A percentile compares a stretch with the other conserved stretches of the same genome.
Evolutionary conservation across 2,329 filamentous ascomycete genomes (phyloP).

Genomic region (Monosporascus sp.): DNA sequence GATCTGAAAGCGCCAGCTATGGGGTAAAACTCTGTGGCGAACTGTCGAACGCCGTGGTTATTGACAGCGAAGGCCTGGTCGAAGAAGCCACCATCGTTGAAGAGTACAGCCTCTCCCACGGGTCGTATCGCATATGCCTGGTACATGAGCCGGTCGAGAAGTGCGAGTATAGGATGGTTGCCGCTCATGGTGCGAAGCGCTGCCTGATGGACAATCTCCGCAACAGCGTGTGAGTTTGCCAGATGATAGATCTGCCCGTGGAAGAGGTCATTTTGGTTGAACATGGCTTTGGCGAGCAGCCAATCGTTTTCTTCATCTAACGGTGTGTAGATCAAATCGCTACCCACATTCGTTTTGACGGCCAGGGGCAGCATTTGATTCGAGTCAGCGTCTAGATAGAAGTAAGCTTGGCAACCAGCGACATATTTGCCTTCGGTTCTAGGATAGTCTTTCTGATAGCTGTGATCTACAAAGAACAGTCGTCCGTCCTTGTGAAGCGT

Average conservation of each 20-base stretch:
- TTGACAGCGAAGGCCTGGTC: constrained; percentile 11
- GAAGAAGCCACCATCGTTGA: constrained; percentile 18
- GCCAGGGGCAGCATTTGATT: constrained; percentile 28
- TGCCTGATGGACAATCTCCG: constrained; percentile 26
- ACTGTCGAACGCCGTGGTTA: constrained; percentile 3
- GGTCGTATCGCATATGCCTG: constrained; percentile 19
- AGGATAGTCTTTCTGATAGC: neutral
- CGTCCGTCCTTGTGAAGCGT: too few species aligned
- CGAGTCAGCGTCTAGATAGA: constrained; percentile 14
- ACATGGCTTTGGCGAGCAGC: constrained; percentile 27
- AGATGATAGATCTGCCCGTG: constrained; percentile 27
- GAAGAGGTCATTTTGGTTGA: constrained; percentile 27
- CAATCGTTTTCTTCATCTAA: constrained; percentile 27
- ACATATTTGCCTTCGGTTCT: constrained; percentile 1
- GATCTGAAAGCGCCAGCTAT: constrained; percentile 1
- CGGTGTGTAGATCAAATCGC: constrained; percentile 30
- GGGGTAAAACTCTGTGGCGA: constrained; percentile 1
- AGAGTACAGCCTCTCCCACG: constrained; percentile 15
- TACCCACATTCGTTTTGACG: constrained; percentile 27
- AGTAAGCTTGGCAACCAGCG: constrained; percentile 29
- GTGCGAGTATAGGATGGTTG: constrained; percentile 27
- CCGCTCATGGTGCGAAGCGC: constrained; percentile 28
- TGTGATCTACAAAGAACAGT: too few species aligned
- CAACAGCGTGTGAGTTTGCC: constrained; percentile 25
- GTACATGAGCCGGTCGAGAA: constrained; percentile 21